Conservation (phyloP, 78 protist genomes). For the Chrysochromulina parva region DNA sequence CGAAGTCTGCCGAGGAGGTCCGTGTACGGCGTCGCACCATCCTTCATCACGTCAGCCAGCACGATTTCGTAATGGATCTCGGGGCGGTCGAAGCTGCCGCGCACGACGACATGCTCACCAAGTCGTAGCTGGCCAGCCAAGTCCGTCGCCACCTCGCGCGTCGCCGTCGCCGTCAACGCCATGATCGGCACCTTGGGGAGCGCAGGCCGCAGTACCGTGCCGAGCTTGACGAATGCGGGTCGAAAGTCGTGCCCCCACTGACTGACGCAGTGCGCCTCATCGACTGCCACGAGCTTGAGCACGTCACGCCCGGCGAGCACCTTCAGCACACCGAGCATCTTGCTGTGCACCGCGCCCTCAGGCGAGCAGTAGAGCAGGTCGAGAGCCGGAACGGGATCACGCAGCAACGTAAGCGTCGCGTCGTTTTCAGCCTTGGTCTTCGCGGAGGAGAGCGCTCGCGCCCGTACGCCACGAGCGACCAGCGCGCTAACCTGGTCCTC, state of each 20-base stretch:
- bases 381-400: too few species aligned
- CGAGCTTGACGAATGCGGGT: conserved; percentile 10
- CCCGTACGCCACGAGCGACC: too few species aligned
- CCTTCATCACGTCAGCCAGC: background rate
- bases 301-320: background rate
- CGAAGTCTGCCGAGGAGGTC: background rate
- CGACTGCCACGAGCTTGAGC: conserved; percentile 31
- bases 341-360: too few species aligned
- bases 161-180: conserved; percentile 50
- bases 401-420: too few species aligned
- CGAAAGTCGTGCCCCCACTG: conserved; percentile 28
- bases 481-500: too few species aligned
- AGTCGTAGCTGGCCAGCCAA: background rate
- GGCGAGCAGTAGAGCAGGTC: too few species aligned
- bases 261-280: background rate
- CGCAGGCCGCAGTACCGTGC: background rate
- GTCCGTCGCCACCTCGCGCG: conserved; percentile 1
- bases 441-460: too few species aligned
- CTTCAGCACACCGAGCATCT: background rate
- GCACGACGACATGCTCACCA: background rate
- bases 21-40: background rate
- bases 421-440: too few species aligned
- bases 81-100: conserved; percentile 27
- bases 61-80: background rate
- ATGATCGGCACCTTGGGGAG: conserved; percentile 41